Conservation (phyloP, 495 filamentous ascomycete species). For the Penicillium paxilli region DNA sequence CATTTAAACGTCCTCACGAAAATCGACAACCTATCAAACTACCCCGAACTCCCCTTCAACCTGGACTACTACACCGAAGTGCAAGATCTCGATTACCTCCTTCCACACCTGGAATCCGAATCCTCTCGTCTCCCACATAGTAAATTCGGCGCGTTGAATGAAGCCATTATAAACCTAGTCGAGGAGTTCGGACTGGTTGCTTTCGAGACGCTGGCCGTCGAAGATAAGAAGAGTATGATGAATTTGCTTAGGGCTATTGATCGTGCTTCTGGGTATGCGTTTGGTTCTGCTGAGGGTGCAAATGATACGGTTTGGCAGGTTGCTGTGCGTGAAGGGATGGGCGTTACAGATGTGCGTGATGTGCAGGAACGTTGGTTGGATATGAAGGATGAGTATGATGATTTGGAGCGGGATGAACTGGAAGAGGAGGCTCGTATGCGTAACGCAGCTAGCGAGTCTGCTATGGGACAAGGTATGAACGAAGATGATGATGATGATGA, state of each 20-base stretch:
- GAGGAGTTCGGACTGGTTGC: constrained; percentile 85
- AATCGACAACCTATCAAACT: constrained; percentile 85
- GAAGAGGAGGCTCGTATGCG: constrained; percentile 58
- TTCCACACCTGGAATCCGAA: constrained; percentile 71
- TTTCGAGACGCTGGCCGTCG: constrained; percentile 92
- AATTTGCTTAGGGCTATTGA: constrained; percentile 83
- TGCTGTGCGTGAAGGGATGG: constrained; percentile 83
- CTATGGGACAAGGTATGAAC: constrained; percentile 13
- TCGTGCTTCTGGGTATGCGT: constrained; percentile 87
- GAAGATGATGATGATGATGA: constrained; percentile 34
- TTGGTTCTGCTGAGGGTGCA: constrained; percentile 85
- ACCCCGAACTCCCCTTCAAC: constrained; percentile 84
- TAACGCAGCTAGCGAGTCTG: constrained; percentile 26
- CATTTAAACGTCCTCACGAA: constrained; percentile 96
- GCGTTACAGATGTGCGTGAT: constrained; percentile 77
- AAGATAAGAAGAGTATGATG: constrained; percentile 97
- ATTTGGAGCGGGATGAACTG: constrained; percentile 68
- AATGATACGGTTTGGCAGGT: constrained; percentile 95
- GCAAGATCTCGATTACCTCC: constrained; percentile 84
- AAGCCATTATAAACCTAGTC: constrained; percentile 81
- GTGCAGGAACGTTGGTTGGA: constrained; percentile 96
- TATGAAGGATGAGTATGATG: constrained; percentile 84
- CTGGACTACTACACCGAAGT: constrained; percentile 97
- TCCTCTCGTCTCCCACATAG: constrained; percentile 55
- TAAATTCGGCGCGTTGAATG: constrained; percentile 82